phyloP scores from a whole-genome alignment of 179 eudicot species.

The Spinacia oleracea region DNA sequence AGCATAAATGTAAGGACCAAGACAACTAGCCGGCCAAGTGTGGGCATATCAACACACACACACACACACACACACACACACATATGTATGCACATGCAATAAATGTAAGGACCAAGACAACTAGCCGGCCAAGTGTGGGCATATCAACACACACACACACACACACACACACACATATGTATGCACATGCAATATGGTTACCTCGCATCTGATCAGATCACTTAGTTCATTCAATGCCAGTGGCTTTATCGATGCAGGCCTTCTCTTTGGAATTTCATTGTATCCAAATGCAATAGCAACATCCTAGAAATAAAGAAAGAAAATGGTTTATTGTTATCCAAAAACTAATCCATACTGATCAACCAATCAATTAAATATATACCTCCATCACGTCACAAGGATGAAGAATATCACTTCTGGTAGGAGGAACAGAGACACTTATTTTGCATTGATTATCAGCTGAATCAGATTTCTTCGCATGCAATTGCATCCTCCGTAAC shows the following conservation, averaged over 20 bases:
- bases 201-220: constrained; percentile 80
- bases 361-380: background rate
- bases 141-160: background rate
- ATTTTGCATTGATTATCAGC: constrained; percentile 42
- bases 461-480: constrained; percentile 48
- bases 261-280: constrained; percentile 81
- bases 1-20: background rate
- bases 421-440: constrained; percentile 82
- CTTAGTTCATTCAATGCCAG: constrained; percentile 67
- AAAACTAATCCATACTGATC: background rate
- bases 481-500: constrained; percentile 87
- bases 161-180: background rate
- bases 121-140: too few species aligned
- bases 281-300: constrained; percentile 99
- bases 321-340: background rate
- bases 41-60: background rate
- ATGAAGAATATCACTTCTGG: constrained; percentile 97
- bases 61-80: background rate
- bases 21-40: background rate
- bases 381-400: constrained; percentile 99
- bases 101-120: too few species aligned
- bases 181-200: constrained; percentile 24
- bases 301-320: constrained; percentile 28
- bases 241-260: constrained; percentile 74
- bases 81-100: too few species aligned